Conservation (phyloP, 768 basidiomycete genomes). For the Scleroderma bovista region DNA sequence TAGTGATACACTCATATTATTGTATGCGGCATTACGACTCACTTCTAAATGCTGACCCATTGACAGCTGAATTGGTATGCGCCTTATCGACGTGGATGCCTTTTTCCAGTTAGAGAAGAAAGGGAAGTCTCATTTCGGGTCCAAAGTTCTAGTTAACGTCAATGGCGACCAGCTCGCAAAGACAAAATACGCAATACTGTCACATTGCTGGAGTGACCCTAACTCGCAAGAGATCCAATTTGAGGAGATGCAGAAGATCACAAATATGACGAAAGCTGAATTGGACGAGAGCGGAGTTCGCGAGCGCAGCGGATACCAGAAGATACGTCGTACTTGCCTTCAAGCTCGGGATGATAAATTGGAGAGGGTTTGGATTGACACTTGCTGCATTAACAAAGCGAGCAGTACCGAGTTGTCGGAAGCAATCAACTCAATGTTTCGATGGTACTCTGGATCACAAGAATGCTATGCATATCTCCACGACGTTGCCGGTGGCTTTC, state of each 20-base stretch:
- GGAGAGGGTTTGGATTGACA: slow-evolving; percentile 13
- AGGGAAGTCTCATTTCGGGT: no score
- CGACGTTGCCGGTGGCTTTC: not conserved
- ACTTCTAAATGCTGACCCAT: no score
- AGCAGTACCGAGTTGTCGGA: slow-evolving; percentile 18
- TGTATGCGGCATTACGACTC: no score
- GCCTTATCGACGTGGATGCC: no score
- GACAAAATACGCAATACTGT: slow-evolving; percentile 4
- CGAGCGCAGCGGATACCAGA: slow-evolving; percentile 1
- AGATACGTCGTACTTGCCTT: not conserved
- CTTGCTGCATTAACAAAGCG: slow-evolving; percentile 16
- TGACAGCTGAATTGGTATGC: no score
- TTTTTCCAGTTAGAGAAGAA: no score
- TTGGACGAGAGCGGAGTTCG: not conserved
- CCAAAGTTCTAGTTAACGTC: no score
- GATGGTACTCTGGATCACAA: slow-evolving; percentile 13
- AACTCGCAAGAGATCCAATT: not conserved
- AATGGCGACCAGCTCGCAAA: no score
- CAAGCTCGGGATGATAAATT: slow-evolving; percentile 3
- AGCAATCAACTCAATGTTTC: no score
- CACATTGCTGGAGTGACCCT: slow-evolving; percentile 1
- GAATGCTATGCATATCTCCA: slow-evolving; percentile 15
- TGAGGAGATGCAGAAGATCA: not conserved
- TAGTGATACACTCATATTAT: no score
- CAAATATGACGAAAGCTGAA: not conserved